Evolutionary conservation across 2,329 filamentous ascomycete genomes (phyloP).

Genomic region (Arthrobotrys megalospora): DNA sequence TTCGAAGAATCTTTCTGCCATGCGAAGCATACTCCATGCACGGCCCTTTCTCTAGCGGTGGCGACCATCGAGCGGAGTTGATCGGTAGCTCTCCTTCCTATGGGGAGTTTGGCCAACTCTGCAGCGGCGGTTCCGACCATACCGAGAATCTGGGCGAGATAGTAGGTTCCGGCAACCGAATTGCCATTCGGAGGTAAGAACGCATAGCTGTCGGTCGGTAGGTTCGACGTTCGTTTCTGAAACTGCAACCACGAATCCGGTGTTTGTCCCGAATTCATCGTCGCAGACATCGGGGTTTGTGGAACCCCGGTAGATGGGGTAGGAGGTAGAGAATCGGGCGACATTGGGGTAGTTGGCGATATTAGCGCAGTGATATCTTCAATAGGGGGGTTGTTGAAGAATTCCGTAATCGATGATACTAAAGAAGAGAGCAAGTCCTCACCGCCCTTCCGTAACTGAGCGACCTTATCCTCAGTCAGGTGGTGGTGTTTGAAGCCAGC

Average conservation of each 20-base stretch:
- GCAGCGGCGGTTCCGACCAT: slow-evolving; percentile 78
- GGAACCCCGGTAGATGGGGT: slow-evolving; percentile 72
- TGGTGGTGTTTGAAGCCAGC: slow-evolving; percentile 85
- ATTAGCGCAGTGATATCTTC: slow-evolving; percentile 91
- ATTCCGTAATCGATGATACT: slow-evolving; percentile 81
- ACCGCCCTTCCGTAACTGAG: slow-evolving; percentile 81
- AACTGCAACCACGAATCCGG: slow-evolving; percentile 42
- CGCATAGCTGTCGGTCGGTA: slow-evolving; percentile 61
- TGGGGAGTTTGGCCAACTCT: slow-evolving; percentile 56
- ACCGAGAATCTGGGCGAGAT: slow-evolving; percentile 84
- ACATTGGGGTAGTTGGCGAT: slow-evolving; percentile 82
- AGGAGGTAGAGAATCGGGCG: slow-evolving; percentile 72
- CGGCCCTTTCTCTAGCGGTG: slow-evolving; percentile 84
- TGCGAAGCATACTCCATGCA: slow-evolving; percentile 86
- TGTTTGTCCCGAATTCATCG: slow-evolving; percentile 75
- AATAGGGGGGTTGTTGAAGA: slow-evolving; percentile 89
- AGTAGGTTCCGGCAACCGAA: slow-evolving; percentile 91
- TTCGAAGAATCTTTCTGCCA: slow-evolving; percentile 96
- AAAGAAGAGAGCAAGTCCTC: slow-evolving; percentile 87
- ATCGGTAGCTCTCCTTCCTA: slow-evolving; percentile 79
- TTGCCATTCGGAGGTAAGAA: slow-evolving; percentile 95
- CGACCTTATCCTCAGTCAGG: slow-evolving; percentile 79
- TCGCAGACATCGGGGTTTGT: slow-evolving; percentile 80
- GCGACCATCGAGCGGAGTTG: slow-evolving; percentile 82
- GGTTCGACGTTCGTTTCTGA: slow-evolving; percentile 31